These are phyloP conservation scores for Leccinellum rugosiceps DNA, from an alignment of 768 basidiomycete genomes.

Conservation along the genomic window DNA sequence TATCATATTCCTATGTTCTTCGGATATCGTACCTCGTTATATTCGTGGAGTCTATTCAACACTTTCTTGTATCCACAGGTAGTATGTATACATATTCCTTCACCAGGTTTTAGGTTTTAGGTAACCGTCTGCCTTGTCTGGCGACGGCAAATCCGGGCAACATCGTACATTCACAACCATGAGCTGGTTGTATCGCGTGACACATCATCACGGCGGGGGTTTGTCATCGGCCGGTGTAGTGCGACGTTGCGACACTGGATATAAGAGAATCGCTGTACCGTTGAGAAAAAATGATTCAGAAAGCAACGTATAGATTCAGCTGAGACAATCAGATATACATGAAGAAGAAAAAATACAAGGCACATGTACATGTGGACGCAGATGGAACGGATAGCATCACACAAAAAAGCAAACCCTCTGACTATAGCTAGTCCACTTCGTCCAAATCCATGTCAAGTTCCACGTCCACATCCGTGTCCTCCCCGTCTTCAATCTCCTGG, in stretches of 20 bases:
- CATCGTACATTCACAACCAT: too few species aligned
- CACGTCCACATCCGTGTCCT: constrained; percentile 5
- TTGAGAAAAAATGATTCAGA: background rate
- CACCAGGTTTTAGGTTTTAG: too few species aligned
- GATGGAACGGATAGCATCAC: constrained; percentile 15
- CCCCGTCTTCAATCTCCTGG: constrained; percentile 2
- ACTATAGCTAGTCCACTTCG: constrained; percentile 10
- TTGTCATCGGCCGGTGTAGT: too few species aligned
- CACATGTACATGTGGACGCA: background rate
- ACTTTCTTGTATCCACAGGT: constrained; percentile 14
- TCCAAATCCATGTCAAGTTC: constrained; percentile 3
- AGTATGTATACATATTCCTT: background rate
- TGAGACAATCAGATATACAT: constrained; percentile 6
- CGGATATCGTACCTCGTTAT: constrained; percentile 14
- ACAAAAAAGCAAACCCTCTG: background rate
- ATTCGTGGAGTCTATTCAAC: constrained; percentile 5
- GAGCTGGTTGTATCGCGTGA: too few species aligned
- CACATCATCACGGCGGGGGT: too few species aligned
- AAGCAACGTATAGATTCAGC: constrained; percentile 15
- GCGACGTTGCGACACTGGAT: too few species aligned
- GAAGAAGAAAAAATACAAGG: background rate
- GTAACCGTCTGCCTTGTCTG: too few species aligned
- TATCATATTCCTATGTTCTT: constrained; percentile 7
- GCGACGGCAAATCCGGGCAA: too few species aligned
- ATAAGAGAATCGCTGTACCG: too few species aligned